These are phyloP conservation scores for Curvularia hawaiiensis DNA, from an alignment of 2,329 filamentous ascomycete species.

Conservation along the genomic window DNA sequence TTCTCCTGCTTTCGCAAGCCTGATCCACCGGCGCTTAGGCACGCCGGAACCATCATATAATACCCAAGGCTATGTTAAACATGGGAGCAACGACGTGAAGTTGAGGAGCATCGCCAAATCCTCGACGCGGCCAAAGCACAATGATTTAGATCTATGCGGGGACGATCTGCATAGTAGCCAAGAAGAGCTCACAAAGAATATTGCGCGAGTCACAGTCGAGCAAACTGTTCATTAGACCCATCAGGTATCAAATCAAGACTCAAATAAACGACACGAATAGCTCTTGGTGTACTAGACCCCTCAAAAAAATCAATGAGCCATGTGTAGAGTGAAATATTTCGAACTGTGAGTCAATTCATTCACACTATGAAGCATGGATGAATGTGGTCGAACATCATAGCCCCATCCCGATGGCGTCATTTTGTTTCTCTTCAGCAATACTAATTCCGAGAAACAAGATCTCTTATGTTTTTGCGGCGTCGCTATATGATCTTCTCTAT, in stretches of 20 bases:
- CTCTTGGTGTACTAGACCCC: conserved; percentile 44
- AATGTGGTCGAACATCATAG: background rate
- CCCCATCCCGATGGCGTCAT: background rate
- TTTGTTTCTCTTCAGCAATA: background rate
- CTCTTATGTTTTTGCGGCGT: background rate
- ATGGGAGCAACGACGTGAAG: conserved; percentile 9
- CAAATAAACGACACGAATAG: conserved; percentile 42
- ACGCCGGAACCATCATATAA: conserved; percentile 14
- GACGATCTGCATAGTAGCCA: conserved; percentile 20
- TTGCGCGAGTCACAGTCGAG: conserved; percentile 13
- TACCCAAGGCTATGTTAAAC: conserved; percentile 16
- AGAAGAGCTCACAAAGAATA: conserved; percentile 15
- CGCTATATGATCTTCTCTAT: background rate
- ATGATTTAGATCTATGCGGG: conserved; percentile 2
- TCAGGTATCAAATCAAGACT: background rate
- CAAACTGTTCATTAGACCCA: conserved; percentile 12
- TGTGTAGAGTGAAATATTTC: too few species aligned
- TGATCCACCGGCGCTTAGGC: conserved; percentile 17
- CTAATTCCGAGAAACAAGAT: background rate
- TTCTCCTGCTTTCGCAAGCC: conserved; percentile 10
- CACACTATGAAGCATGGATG: background rate
- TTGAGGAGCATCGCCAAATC: conserved; percentile 15
- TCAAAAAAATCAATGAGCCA: background rate
- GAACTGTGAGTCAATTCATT: background rate
- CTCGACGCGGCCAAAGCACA: background rate